phyloP scores from a whole-genome alignment of 1,284 basidiomycete genomes.

The Somion occarium region DNA sequence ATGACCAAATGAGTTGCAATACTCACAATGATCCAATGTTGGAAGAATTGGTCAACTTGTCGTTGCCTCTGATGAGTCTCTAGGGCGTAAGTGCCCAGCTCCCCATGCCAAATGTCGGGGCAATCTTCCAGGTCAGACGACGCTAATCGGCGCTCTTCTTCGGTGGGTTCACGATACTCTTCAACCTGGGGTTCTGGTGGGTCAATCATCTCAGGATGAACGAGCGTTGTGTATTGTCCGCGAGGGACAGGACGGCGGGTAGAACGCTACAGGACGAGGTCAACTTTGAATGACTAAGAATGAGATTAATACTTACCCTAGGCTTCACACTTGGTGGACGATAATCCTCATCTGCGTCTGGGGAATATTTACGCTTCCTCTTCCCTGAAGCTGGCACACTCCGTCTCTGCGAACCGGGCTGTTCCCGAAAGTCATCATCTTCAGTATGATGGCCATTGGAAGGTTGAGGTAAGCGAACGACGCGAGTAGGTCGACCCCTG shows the following conservation, averaged over 20 bases:
- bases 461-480: no score
- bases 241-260: background rate
- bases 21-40: constrained; percentile 55
- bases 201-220: constrained; percentile 26
- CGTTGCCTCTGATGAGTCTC: constrained; percentile 69
- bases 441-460: no score
- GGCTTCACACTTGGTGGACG: constrained; percentile 42
- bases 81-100: constrained; percentile 60
- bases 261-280: background rate
- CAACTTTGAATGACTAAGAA: background rate
- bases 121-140: constrained; percentile 79
- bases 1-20: constrained; percentile 9
- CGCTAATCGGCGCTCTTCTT: constrained; percentile 43
- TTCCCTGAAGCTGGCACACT: constrained; percentile 28
- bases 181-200: constrained; percentile 24
- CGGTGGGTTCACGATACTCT: constrained; percentile 33
- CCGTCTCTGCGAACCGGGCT: no score
- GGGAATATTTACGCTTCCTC: constrained; percentile 43
- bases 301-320: constrained; percentile 39
- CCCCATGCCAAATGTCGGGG: constrained; percentile 66
- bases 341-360: constrained; percentile 50
- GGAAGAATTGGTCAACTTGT: constrained; percentile 68
- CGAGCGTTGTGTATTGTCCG: background rate
- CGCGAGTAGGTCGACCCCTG: background rate
- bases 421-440: no score